Conservation (phyloP, 768 basidiomycete species). For the Nidularia pulvinata region DNA sequence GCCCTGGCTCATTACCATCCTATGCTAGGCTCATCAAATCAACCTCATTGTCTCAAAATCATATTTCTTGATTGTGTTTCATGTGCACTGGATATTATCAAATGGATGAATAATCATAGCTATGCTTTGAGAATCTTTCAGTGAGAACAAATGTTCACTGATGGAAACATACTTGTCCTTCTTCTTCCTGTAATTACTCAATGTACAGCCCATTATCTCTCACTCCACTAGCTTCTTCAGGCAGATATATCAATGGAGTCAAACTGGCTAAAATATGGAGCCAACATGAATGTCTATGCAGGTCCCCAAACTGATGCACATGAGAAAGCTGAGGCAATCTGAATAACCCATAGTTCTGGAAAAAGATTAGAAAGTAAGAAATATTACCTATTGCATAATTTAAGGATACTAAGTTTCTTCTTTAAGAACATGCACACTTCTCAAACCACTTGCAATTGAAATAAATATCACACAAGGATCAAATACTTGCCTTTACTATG, state of each 20-base stretch:
- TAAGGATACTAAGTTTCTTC: background rate
- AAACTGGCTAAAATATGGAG: background rate
- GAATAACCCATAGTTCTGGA: background rate
- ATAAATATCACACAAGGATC: background rate
- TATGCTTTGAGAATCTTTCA: slow-evolving; percentile 19
- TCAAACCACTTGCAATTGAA: background rate
- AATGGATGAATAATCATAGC: slow-evolving; percentile 32
- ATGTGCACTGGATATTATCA: slow-evolving; percentile 13
- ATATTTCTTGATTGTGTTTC: slow-evolving; percentile 11
- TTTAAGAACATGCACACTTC: background rate
- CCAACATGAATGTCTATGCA: background rate
- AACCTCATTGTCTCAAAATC: slow-evolving; percentile 24
- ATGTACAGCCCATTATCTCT: slow-evolving; percentile 29
- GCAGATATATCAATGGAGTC: background rate
- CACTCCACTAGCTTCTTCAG: slow-evolving; percentile 2
- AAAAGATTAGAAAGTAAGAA: background rate
- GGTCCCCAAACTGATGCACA: background rate
- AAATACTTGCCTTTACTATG: background rate
- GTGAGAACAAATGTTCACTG: slow-evolving; percentile 14
- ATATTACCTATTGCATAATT: background rate
- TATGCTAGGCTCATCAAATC: slow-evolving; percentile 23
- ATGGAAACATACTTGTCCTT: slow-evolving; percentile 12
- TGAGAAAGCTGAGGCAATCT: background rate
- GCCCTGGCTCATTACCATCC: slow-evolving; percentile 7
- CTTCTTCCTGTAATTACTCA: slow-evolving; percentile 27